A percentile compares a stretch with the other conserved stretches of the same genome.
phyloP scores from a whole-genome alignment of 208 protist genomes.

The Trypanosoma avium region DNA sequence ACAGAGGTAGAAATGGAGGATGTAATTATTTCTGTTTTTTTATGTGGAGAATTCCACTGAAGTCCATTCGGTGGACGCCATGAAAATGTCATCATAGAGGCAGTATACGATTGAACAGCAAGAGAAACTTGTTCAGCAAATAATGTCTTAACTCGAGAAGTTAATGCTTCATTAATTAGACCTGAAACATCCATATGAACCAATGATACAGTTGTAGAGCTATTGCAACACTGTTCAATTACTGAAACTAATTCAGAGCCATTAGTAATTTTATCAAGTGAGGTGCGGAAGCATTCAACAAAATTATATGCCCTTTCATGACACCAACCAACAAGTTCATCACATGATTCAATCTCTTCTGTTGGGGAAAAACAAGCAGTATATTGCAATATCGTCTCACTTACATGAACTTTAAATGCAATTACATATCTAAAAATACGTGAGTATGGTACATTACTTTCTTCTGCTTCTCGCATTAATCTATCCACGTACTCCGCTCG shows the following conservation, averaged over 20 bases:
- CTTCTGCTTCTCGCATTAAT: constrained; percentile 45
- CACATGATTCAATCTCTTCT: constrained; percentile 23
- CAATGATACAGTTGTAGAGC: constrained; percentile 32
- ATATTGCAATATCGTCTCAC: constrained; percentile 76
- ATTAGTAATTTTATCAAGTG: constrained; percentile 57
- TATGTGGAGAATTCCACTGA: constrained; percentile 4
- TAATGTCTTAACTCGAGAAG: constrained; percentile 46
- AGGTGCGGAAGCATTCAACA: constrained; percentile 37
- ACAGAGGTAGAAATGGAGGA: constrained; percentile 7
- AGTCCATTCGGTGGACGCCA: constrained; percentile 27
- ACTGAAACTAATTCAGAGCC: constrained; percentile 74
- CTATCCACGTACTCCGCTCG: constrained; percentile 42
- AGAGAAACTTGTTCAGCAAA: constrained; percentile 63
- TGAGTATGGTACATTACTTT: constrained; percentile 46
- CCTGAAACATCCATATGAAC: constrained; percentile 60
- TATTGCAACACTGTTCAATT: constrained; percentile 64
- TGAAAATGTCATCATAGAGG: constrained; percentile 67
- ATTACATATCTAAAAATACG: constrained; percentile 58
- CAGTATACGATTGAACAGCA: constrained; percentile 51
- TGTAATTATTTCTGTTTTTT: constrained; percentile 3
- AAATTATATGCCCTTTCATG: constrained; percentile 48
- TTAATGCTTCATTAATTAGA: constrained; percentile 42
- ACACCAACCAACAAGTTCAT: constrained; percentile 53
- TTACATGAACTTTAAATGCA: constrained; percentile 79
- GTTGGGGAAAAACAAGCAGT: constrained; percentile 61